Evolutionary conservation across 1,284 basidiomycete species (phyloP).

Genomic region (Rhodotorula sp.): DNA sequence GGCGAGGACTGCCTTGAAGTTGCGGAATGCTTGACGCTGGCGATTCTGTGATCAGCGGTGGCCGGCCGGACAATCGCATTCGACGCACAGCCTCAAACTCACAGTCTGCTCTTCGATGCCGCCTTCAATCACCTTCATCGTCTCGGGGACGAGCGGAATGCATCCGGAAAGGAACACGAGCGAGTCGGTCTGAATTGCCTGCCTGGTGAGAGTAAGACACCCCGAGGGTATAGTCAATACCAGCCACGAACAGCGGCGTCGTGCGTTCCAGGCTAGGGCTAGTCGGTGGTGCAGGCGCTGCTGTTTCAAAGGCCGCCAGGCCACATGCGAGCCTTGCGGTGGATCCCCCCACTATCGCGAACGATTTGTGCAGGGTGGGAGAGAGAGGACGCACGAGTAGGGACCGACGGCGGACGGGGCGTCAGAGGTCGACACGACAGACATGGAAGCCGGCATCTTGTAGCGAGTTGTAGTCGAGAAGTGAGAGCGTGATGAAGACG

Average conservation of each 20-base stretch:
- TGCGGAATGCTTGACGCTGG: slow-evolving; percentile 72
- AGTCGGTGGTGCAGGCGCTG: no score
- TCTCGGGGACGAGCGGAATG: slow-evolving; percentile 76
- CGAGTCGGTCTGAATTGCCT: slow-evolving; percentile 76
- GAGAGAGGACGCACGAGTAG: slow-evolving; percentile 57
- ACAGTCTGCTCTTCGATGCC: slow-evolving; percentile 78
- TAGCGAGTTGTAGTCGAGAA: not conserved
- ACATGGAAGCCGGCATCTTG: not conserved
- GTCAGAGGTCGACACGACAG: slow-evolving; percentile 5
- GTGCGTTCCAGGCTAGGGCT: no score
- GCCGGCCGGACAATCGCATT: no score
- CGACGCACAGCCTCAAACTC: not conserved
- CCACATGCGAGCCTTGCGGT: not conserved
- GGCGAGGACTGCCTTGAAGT: slow-evolving; percentile 78
- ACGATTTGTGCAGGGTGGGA: not conserved
- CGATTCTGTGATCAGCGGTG: no score
- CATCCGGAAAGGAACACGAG: slow-evolving; percentile 82
- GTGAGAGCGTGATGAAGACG: not conserved
- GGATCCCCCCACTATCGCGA: not conserved
- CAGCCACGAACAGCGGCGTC: no score
- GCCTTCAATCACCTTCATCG: slow-evolving; percentile 69
- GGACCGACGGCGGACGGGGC: slow-evolving; percentile 85
- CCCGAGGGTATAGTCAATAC: no score
- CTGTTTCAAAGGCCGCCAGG: not conserved
- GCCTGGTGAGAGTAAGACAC: slow-evolving; percentile 49